Evolutionary conservation across 805 yeast genomes (phyloP).

Genomic region (Ogataea nitratoaversa): DNA sequence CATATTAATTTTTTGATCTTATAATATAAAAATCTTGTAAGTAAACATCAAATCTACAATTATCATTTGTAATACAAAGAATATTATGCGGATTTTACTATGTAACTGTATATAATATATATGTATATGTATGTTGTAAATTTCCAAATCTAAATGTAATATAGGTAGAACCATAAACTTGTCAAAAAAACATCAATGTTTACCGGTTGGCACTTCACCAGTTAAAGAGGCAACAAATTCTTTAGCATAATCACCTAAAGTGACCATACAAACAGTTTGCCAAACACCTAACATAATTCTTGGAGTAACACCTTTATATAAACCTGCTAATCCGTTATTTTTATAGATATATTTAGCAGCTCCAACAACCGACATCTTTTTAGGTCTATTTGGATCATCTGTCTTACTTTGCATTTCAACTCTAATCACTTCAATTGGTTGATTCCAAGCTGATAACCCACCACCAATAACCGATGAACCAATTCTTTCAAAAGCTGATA

Average conservation of each 20-base stretch:
- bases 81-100: too few relatives aligned
- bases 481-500: conserved; percentile 76
- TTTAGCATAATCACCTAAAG: conserved; percentile 90
- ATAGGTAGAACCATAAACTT: too few relatives aligned
- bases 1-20: too few relatives aligned
- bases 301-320: conserved; percentile 95
- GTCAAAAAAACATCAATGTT: conserved; percentile 7
- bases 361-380: conserved; percentile 72
- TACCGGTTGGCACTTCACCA: conserved; percentile 48
- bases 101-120: too few relatives aligned
- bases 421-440: conserved; percentile 96
- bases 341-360: conserved; percentile 80
- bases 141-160: too few relatives aligned
- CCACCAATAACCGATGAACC: conserved; percentile 90
- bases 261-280: conserved; percentile 99
- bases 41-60: too few relatives aligned
- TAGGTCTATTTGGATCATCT: conserved; percentile 92
- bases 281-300: conserved; percentile 95
- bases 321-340: conserved; percentile 81
- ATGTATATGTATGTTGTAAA: too few relatives aligned
- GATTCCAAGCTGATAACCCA: conserved; percentile 97
- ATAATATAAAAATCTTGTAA: too few relatives aligned
- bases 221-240: conserved; percentile 61
- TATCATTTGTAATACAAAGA: too few relatives aligned
- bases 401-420: conserved; percentile 97